Base-by-base conservation (phyloP, 2,329 filamentous ascomycete species). In the Pseudocercospora musae region DNA sequence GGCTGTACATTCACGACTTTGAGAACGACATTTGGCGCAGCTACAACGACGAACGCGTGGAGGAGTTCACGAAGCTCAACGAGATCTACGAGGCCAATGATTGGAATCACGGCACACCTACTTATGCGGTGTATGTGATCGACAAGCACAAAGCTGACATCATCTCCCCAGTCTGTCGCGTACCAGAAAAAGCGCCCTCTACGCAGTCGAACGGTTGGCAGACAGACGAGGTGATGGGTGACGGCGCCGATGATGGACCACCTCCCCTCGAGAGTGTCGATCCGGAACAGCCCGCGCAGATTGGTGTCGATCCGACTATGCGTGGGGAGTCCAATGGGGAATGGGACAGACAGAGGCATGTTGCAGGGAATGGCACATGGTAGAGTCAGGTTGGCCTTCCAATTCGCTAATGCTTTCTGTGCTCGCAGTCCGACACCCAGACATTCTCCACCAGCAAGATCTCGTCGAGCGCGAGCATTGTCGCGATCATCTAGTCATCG, bases 1-100 rank as follows among this genome's bases (percentile, higher is more conserved):
- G 92, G 89, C 92, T 97, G 49, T 97, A 93, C 84, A 96, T 99
- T 66, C 90, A 88, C 72, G 95, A 98, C 78, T 96, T 96, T 75
- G 85, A 88, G 67, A 85, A 86, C 52, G 79, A 87, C 37, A 81
- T 93, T 20, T 99, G 95, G 93, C 88, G 92, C 61, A 92, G 91
- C 72, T 99, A 97, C 81, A 99, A 99, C 74, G 95, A 99, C 72
- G 89, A 89, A 58, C 84, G 83, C 15, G 92, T 99, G 23, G 88
- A 85, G 2, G 86, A 90, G 66, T 84, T 87, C 25, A 64, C 65
- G n/a, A 60, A 64, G 1, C 27, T 64, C 42, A 79, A 81, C 13
- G 85, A 89, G 55, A 90, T 96, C 44, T 87, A 95, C 66, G 81
- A 85, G 64, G 82, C 90, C 54, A 87, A 85, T 63, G 84, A 80